Conservation (phyloP, 2,329 filamentous ascomycete species). For the Gnomoniopsis smithogilvyi region DNA sequence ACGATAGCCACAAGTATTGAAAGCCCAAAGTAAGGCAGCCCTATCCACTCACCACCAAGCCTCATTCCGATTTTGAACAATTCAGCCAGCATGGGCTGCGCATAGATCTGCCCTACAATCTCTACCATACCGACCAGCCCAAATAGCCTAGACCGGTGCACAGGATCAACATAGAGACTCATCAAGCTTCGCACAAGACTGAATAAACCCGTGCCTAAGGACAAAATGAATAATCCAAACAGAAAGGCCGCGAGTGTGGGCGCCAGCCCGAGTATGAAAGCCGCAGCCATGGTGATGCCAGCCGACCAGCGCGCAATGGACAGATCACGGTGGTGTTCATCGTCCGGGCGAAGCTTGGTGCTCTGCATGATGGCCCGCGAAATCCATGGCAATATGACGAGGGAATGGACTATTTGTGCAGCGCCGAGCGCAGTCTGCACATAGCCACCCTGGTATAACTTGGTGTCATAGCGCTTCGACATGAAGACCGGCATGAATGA, state of each 20-base stretch:
- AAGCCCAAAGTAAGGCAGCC: neutral
- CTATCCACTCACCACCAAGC: conserved; percentile 4
- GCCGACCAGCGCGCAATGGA: conserved; percentile 26
- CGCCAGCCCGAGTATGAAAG: conserved; percentile 24
- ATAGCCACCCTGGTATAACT: conserved; percentile 29
- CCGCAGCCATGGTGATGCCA: conserved; percentile 22
- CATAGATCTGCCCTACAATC: conserved; percentile 26
- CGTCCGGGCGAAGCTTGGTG: conserved; percentile 6
- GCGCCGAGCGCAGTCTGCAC: conserved; percentile 27
- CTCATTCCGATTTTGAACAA: conserved; percentile 29
- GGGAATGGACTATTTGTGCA: conserved; percentile 24
- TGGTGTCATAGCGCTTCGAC: conserved; percentile 28
- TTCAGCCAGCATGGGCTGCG: conserved; percentile 26
- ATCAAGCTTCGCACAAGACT: conserved; percentile 28
- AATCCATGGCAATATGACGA: conserved; percentile 27
- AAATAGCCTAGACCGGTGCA: conserved; percentile 29
- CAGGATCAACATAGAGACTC: conserved; percentile 27
- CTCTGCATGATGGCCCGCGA: conserved; percentile 22
- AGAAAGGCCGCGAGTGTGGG: conserved; percentile 25
- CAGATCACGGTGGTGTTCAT: conserved; percentile 27
- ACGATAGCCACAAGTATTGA: neutral
- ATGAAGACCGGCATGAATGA: conserved; percentile 28
- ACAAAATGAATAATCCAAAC: conserved; percentile 27
- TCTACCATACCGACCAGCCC: conserved; percentile 29
- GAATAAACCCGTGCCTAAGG: conserved; percentile 26